Base-by-base conservation (phyloP, 2,329 filamentous ascomycete species). In the Mycosphaerella sp. region DNA sequence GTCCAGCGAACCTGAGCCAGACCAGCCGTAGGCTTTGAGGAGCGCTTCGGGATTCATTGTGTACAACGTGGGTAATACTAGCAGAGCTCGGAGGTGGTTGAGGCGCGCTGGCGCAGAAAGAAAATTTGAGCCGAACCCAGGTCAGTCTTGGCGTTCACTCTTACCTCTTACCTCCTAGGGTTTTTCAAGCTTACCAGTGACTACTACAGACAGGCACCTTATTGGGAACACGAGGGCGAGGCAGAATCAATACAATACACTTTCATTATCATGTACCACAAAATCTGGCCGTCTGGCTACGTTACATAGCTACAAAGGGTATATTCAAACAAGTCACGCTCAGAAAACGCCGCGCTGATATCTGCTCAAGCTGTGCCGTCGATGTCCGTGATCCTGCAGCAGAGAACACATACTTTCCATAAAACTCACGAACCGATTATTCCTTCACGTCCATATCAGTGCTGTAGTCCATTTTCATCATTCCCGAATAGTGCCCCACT, bases 1-100 rank as follows among this genome's bases (percentile, higher is more conserved):
- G 57, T 95, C 90, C 26, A 97, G 84, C 1, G 90, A 89, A 59
- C 92, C 92, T 38, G 84, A 81, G 62, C 92, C 92, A 55, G 86
- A 83, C 92, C 92, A 97, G 69, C 92, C 92, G 71, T 95, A 90
- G 63, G 83, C 81, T 62, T 84, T 84, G 63, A 97, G 83, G 64
- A 93, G 85, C 64, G 86, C 86, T 70, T 87, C 80, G 52, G 91
- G 87, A 72, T 97, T 81, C 91, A 97, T 96, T 17, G 3, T 7
- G 21, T 7, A 12, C 12, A 38, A n/a, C 12, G 6, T 38, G 34
- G 34, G 6, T 38, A 8, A 9, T 29, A 29, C 26, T 29, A 29
- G 26, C 26, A n/a, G 34, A 36, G 34, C 10, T 21, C 10, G 5
- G 12, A 38, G 12, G 34, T n/a, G 34, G 34, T 38, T n/a, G 34